Percentiles rank a stretch among this genome's conserved stretches.
These are phyloP conservation scores for Clavaria fumosa DNA, from an alignment of 768 basidiomycete species.

Conservation along the genomic window DNA sequence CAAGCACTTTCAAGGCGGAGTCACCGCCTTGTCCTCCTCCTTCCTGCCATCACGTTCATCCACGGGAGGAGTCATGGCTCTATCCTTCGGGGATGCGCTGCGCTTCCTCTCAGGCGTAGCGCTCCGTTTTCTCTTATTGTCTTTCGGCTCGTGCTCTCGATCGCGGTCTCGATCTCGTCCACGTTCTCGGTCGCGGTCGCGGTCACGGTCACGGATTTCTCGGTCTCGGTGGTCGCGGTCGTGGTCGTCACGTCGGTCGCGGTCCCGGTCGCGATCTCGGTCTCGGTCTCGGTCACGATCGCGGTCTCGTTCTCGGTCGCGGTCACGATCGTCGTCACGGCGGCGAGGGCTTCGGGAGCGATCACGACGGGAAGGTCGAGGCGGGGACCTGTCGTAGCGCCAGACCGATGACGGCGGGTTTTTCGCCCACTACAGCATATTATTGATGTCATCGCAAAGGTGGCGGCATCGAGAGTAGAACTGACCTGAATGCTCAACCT, in stretches of 20 bases:
- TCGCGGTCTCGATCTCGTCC: conserved; percentile 22
- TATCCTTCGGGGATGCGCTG: conserved; percentile 30
- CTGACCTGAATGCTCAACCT: conserved; percentile 61
- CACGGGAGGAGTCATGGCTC: conserved; percentile 40
- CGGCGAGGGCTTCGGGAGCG: conserved; percentile 37
- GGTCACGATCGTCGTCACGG: conserved; percentile 22
- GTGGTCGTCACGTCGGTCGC: conserved; percentile 26
- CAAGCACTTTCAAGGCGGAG: too few species aligned
- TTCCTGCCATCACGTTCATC: conserved; percentile 26
- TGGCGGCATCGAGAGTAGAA: background rate
- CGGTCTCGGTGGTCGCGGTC: conserved; percentile 24
- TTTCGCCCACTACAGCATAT: conserved; percentile 54
- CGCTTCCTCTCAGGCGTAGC: conserved; percentile 30
- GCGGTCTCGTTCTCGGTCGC: conserved; percentile 25
- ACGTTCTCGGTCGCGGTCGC: conserved; percentile 32
- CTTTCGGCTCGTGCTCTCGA: conserved; percentile 25
- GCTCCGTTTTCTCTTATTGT: conserved; percentile 36
- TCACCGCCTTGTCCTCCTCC: conserved; percentile 34
- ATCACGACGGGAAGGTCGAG: conserved; percentile 20
- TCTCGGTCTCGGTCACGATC: conserved; percentile 18
- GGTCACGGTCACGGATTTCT: conserved; percentile 21
- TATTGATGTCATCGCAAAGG: background rate
- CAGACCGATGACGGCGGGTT: conserved; percentile 72
- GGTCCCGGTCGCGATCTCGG: conserved; percentile 22
- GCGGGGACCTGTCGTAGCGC: conserved; percentile 52